A percentile compares a stretch with the other conserved stretches of the same genome.
These are phyloP conservation scores for Elaeagnus macrophylla DNA, from an alignment of 306 rosid species.

Conservation along the genomic window DNA sequence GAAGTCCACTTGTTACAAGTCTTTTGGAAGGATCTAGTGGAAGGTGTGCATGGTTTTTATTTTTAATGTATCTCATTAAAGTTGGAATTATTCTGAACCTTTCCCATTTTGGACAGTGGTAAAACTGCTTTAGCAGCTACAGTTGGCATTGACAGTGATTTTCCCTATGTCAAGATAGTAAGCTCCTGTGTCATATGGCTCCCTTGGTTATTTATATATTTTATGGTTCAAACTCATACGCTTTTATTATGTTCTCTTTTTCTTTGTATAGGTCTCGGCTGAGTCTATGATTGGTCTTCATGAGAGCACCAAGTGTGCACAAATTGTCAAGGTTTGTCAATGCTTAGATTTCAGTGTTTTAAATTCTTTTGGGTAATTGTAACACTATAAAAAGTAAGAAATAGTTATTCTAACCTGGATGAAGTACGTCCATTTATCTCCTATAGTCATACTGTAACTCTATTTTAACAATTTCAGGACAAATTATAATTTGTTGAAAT, in stretches of 20 bases:
- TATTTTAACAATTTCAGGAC: too few relatives aligned
- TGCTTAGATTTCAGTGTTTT: conserved; percentile 15
- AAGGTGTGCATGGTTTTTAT: conserved; percentile 39
- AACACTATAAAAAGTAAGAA: background rate
- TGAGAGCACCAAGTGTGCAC: conserved; percentile 88
- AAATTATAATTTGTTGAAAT: background rate
- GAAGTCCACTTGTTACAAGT: conserved; percentile 89
- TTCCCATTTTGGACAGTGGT: conserved; percentile 57
- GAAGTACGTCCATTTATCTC: too few relatives aligned
- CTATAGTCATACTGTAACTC: too few relatives aligned
- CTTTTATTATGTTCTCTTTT: conserved; percentile 13
- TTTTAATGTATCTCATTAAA: conserved; percentile 11
- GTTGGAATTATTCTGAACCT: conserved; percentile 25
- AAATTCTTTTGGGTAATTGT: conserved; percentile 6
- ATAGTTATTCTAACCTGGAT: background rate
- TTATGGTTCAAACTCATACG: background rate
- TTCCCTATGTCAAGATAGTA: conserved; percentile 96
- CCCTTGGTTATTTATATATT: conserved; percentile 4
- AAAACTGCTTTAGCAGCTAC: conserved; percentile 93
- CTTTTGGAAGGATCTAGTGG: conserved; percentile 95
- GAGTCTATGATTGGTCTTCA: conserved; percentile 94
- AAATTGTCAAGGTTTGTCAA: conserved; percentile 81
- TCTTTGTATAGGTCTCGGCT: conserved; percentile 61
- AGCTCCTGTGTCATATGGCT: conserved; percentile 22
- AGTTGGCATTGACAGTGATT: conserved; percentile 92